Evolutionary conservation across 345 rosid genomes (phyloP), one percentile per base, ranked within the genome.

Genomic region (Rhodamnia rubescens): DNA sequence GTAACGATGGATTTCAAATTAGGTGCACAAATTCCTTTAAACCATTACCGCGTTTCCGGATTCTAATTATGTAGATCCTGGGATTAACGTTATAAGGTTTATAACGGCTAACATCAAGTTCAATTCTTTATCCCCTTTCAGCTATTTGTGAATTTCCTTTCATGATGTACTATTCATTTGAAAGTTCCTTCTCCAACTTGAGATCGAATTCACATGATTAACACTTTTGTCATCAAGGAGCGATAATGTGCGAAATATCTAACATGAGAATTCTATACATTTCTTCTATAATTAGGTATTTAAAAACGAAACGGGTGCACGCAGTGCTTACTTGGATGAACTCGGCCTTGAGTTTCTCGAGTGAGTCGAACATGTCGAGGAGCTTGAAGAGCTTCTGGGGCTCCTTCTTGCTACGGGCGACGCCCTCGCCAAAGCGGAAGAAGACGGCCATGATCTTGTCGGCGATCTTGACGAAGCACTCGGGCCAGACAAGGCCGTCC

Each of bases 401-500:
- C 86, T 94, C 95, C 78, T 90, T 92, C 85, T 81, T 92, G 85
- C 96, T 92, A 78, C 93, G 89, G 5, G 95, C 92, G 12, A 92
- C 92, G 52, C 96, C 96, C 89, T 94, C 95, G 5, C 95, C 93
- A 27, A 92, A 93, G 50, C 94, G 92, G 85, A 93, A 94, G 87
- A 94, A 94, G 14, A 94, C 95, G 22, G 94, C 95, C 93, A 91
- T 91, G 93, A 94, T 90, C 86, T 92, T 94, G 84, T 92, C 94
- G 1, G 94, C 91, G 32, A 90, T 92, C 90, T 92, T 94, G 50
- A 91, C 88, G 40, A 92, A 94, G 90, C 96, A 94, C 81, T 93
- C 94, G 5, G 86, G 86, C 95, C 95, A 92, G 27, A 94, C 88
- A 7, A 83, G 84, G 64, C 91, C 94, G 26, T 90, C 93, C 86